These are phyloP conservation scores for Penicillium sp. DNA, from an alignment of 2,329 filamentous ascomycete genomes.

Conservation along the genomic window DNA sequence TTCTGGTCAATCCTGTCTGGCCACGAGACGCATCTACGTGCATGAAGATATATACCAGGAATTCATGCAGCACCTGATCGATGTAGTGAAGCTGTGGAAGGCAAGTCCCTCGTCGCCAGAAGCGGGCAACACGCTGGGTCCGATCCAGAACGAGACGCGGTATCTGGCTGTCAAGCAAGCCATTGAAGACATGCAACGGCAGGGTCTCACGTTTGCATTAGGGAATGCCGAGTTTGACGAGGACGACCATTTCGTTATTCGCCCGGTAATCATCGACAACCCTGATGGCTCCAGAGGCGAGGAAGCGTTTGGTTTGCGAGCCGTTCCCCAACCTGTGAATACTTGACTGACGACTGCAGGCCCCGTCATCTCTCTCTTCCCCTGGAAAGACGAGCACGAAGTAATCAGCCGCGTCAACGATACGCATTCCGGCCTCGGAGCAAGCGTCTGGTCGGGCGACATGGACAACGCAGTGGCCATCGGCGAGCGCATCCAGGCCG, in stretches of 20 bases:
- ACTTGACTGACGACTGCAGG: conserved; percentile 26
- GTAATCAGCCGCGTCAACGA: conserved; percentile 40
- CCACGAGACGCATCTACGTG: conserved; percentile 55
- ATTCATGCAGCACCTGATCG: conserved; percentile 47
- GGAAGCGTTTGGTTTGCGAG: conserved; percentile 51
- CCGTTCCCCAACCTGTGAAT: neutral
- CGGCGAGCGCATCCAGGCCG: conserved; percentile 40
- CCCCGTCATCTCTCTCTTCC: conserved; percentile 58
- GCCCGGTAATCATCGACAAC: conserved; percentile 53
- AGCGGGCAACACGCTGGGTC: conserved; percentile 52
- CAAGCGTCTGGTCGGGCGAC: conserved; percentile 45
- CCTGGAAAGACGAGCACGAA: conserved; percentile 51
- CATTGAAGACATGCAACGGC: conserved; percentile 52
- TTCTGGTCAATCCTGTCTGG: conserved; percentile 54
- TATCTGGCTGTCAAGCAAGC: conserved; percentile 54
- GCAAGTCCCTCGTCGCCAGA: conserved; percentile 22
- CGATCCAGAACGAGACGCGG: conserved; percentile 59
- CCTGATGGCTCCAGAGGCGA: conserved; percentile 52
- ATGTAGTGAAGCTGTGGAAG: conserved; percentile 25
- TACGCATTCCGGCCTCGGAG: conserved; percentile 44
- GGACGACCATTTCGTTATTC: conserved; percentile 50
- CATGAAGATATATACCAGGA: conserved; percentile 51
- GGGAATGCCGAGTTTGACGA: conserved; percentile 40
- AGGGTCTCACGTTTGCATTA: conserved; percentile 48
- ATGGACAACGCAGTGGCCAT: conserved; percentile 42